Conservation (phyloP, 2,329 filamentous ascomycete genomes). For the Alternaria postmessia region DNA sequence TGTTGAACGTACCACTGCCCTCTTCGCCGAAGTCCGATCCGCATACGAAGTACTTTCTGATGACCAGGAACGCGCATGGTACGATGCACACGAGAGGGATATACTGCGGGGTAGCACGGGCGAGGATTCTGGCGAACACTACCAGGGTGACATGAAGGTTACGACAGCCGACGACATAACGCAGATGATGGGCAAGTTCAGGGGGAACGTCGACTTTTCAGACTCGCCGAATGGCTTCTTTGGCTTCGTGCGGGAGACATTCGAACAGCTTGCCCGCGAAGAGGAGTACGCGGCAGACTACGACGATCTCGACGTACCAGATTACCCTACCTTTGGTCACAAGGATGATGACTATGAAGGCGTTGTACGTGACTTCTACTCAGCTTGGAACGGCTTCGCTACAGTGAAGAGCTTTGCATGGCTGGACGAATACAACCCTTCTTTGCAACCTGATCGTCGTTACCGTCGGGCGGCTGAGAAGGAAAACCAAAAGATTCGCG, state of each 20-base stretch:
- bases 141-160: slow-evolving; percentile 74
- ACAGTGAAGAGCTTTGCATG: slow-evolving; percentile 88
- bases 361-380: slow-evolving; percentile 82
- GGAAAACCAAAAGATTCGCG: slow-evolving; percentile 85
- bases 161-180: slow-evolving; percentile 84
- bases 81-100: slow-evolving; percentile 89
- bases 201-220: slow-evolving; percentile 77
- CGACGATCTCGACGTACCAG: slow-evolving; percentile 66
- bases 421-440: slow-evolving; percentile 84
- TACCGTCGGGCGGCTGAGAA: slow-evolving; percentile 90
- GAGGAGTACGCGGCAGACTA: slow-evolving; percentile 78
- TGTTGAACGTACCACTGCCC: slow-evolving; percentile 79
- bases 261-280: slow-evolving; percentile 80
- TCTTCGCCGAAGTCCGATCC: slow-evolving; percentile 90
- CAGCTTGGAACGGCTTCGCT: slow-evolving; percentile 78
- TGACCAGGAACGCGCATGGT: slow-evolving; percentile 95
- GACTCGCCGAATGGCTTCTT: slow-evolving; percentile 87
- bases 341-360: slow-evolving; percentile 78
- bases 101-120: slow-evolving; percentile 75
- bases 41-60: slow-evolving; percentile 97
- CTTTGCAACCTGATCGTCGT: slow-evolving; percentile 86
- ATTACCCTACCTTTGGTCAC: slow-evolving; percentile 85
- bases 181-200: slow-evolving; percentile 80
- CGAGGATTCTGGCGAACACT: slow-evolving; percentile 59
- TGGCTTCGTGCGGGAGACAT: slow-evolving; percentile 77